Conservation (phyloP, 2,329 filamentous ascomycete species). For the Pestalotiopsis sp. region DNA sequence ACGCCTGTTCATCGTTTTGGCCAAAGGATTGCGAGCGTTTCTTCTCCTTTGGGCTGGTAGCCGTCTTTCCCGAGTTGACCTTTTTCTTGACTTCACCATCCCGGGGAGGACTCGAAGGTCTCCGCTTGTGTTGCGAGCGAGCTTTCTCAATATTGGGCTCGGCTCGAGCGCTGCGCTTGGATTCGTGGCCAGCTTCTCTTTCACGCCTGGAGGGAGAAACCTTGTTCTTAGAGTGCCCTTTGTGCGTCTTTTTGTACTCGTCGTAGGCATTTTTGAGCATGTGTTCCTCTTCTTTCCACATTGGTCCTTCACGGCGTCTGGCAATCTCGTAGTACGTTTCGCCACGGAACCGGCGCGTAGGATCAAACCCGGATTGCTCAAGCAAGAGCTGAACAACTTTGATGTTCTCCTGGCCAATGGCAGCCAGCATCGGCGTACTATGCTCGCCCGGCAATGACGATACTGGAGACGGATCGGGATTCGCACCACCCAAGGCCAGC, state of each 20-base stretch:
- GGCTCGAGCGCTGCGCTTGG: constrained; percentile 43
- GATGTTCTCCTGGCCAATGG: constrained; percentile 86
- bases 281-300: constrained; percentile 87
- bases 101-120: constrained; percentile 49
- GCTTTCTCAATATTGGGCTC: constrained; percentile 47
- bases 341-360: constrained; percentile 74
- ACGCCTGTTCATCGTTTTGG: constrained; percentile 49
- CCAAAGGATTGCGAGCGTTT: constrained; percentile 45
- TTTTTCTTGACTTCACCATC: constrained; percentile 51
- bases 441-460: constrained; percentile 65
- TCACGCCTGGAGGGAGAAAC: constrained; percentile 44
- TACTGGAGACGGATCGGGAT: constrained; percentile 71
- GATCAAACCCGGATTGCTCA: constrained; percentile 78
- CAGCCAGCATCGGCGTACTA: constrained; percentile 90
- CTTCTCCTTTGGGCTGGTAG: constrained; percentile 53
- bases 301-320: constrained; percentile 77
- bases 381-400: constrained; percentile 82
- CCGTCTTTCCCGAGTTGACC: constrained; percentile 31
- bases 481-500: constrained; percentile 66
- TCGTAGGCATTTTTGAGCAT: constrained; percentile 78
- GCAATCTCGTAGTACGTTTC: constrained; percentile 88
- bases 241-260: constrained; percentile 57
- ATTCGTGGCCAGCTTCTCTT: constrained; percentile 44
- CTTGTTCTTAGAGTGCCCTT: constrained; percentile 49
- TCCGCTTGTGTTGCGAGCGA: constrained; percentile 44